Evolutionary conservation across 2,329 filamentous ascomycete genomes (phyloP), one percentile per base, ranked within the genome.

Genomic region (Aspergillus sp.): DNA sequence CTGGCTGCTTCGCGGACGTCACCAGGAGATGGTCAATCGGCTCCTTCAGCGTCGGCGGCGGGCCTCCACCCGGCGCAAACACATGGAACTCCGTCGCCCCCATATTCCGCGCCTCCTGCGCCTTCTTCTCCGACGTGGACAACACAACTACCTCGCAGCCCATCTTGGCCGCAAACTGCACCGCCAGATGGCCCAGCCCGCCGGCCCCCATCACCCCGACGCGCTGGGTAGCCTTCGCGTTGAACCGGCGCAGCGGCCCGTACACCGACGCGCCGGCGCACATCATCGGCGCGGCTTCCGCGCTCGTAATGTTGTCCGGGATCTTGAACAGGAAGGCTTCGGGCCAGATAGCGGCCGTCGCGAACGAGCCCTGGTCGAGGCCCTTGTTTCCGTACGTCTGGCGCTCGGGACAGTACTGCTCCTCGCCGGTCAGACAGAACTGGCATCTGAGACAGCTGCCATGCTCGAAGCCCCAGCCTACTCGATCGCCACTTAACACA

Each of bases 161-260:
- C 0, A 86, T 63, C 1, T 79, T 80, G 42, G 71, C 74, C 0
- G 80, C 75, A 52, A 72, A 82, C 41, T 82, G 68, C 10, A 86
- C 55, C 1, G 72, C 82, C 39, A 84, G 75, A 46, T 86, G 80
- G 1, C 80, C 80, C 0, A 85, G 61, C 1, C 80, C 80, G 10
- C 81, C 81, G 4, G 85, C 61, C 4, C 81, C 80, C 5, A 82
- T 64, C 32, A 86, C 72, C 1, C 74, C 81, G 1, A 86, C 78
- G 4, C 60, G 67, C 53, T 80, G 80, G 3, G 78, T 80, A 0
- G 78, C 74, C 1, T 75, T 74, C 3, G 82, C 74, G 34, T 36
- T 40, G 35, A 49, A 75, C n/a, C 75, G 65, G 26, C 70, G 72
- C 4, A 88, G 60, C 0, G 82, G 80, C 1, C 69, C 69, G 52